Evolutionary conservation across 441 rosid genomes (phyloP).

Genomic region (Codiaeum variegatum): DNA sequence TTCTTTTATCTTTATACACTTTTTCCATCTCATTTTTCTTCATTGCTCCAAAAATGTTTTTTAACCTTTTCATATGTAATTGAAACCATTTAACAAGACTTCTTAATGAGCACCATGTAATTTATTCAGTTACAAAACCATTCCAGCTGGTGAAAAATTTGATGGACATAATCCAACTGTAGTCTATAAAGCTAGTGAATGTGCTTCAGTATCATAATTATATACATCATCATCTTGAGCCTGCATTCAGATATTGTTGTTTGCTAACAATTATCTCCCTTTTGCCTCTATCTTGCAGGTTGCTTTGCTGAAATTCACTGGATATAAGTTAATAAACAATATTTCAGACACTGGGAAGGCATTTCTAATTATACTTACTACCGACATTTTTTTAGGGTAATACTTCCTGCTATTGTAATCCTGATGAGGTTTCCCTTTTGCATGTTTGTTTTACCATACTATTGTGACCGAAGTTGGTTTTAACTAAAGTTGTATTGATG

Average conservation of each 20-base stretch:
- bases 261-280: constrained; percentile 8
- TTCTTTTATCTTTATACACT: neutral
- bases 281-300: constrained; percentile 55
- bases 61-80: neutral
- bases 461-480: neutral
- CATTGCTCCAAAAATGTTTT: neutral
- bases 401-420: constrained; percentile 10
- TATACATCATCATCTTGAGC: neutral
- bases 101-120: neutral
- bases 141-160: neutral
- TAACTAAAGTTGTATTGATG: neutral
- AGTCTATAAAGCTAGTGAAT: neutral
- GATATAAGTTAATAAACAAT: constrained; percentile 76
- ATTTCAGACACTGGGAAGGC: constrained; percentile 91
- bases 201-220: neutral
- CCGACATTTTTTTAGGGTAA: constrained; percentile 92
- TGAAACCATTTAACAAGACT: neutral
- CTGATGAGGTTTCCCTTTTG: neutral
- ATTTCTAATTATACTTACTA: constrained; percentile 65
- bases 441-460: neutral
- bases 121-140: neutral
- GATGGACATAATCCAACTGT: neutral
- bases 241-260: neutral
- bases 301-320: constrained; percentile 91
- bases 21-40: neutral